Base-by-base conservation (phyloP, 768 basidiomycete species). In the Tricholoma sp. region DNA sequence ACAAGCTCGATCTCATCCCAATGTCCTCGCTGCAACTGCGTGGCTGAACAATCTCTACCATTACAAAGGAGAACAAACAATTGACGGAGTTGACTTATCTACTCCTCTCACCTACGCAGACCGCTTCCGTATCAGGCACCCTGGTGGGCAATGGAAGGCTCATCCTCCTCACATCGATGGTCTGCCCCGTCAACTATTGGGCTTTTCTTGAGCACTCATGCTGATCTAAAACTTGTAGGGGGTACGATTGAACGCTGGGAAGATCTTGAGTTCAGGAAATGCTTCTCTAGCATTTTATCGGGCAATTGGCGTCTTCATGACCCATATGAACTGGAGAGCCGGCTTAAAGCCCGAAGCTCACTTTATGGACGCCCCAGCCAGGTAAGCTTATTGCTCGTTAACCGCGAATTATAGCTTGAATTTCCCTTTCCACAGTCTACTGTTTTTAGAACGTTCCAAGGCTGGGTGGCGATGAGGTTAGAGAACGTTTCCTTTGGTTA, bases 181-280 rank as follows among this genome's bases (percentile, higher is more conserved):
- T 76, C 45, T 28, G 64, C 57, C 61, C 67, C 17, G n/a, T 55
- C n/a, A 6, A 2, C 28, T 31, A 29, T 28, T 52, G 3, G 33
- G 28, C 33, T 53, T 52, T 34, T 49, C 20, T 18, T 29, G 11
- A 32, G 57, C 4, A 18, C 13, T 24, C 24, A 24, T 1, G 24
- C 24, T 45, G 2, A 59, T 47, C 50, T 47, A 48, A 55, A 50
- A 5, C 32, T 13, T 59, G 24, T 72, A 81, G 90, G 89, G 6
- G 89, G 89, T 7, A 70, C 81, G 0, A 82, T 91, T 28, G 91
- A 94, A 67, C 76, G 91, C 11, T 87, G 85, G 86, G 83, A 88
- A 68, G 85, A 89, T 66, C 67, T 74, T 1, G 65, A 61, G 6
- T 85, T 83, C 69, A 74, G 84, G 50, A 72, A 70, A 4, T 88